These are phyloP conservation scores for Rhododendron simsii DNA, from an alignment of 148 eudicot species.

Conservation along the genomic window DNA sequence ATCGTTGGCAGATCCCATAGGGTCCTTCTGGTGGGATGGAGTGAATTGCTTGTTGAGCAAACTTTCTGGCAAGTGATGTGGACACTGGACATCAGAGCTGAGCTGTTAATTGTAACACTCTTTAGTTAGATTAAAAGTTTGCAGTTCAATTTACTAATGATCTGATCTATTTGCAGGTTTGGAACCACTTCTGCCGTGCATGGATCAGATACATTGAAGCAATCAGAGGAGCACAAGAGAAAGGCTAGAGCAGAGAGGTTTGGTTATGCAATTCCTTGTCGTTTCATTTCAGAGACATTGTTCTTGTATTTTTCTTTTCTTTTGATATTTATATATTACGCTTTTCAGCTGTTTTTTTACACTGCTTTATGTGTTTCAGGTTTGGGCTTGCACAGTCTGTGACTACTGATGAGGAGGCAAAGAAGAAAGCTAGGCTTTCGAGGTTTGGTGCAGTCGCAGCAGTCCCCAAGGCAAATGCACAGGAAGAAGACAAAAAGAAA, in stretches of 20 bases:
- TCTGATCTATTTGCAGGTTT: slow-evolving; percentile 46
- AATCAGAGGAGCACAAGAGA: slow-evolving; percentile 74
- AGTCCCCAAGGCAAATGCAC: slow-evolving; percentile 39
- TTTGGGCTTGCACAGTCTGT: slow-evolving; percentile 54
- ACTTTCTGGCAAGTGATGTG: background rate
- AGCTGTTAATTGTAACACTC: background rate
- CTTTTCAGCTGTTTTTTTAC: background rate
- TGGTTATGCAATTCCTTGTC: background rate
- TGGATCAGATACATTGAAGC: slow-evolving; percentile 46
- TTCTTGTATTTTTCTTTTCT: background rate
- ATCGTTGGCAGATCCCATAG: background rate
- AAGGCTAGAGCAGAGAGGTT: slow-evolving; percentile 99
- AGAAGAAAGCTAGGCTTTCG: slow-evolving; percentile 82
- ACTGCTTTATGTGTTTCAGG: slow-evolving; percentile 32
- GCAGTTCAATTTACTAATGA: background rate
- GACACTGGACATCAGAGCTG: background rate
- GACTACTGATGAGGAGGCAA: slow-evolving; percentile 61
- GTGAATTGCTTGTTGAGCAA: background rate
- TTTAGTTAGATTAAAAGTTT: background rate
- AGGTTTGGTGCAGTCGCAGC: slow-evolving; percentile 46
- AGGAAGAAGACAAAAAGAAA: slow-evolving; percentile 91
- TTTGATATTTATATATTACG: background rate
- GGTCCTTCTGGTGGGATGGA: background rate
- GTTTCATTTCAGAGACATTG: background rate
- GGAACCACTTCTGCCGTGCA: slow-evolving; percentile 42